Percentiles rank a stretch among this genome's conserved stretches.
These are phyloP conservation scores for Allium cepa DNA, from an alignment of 106 monocot species.

Conservation along the genomic window DNA sequence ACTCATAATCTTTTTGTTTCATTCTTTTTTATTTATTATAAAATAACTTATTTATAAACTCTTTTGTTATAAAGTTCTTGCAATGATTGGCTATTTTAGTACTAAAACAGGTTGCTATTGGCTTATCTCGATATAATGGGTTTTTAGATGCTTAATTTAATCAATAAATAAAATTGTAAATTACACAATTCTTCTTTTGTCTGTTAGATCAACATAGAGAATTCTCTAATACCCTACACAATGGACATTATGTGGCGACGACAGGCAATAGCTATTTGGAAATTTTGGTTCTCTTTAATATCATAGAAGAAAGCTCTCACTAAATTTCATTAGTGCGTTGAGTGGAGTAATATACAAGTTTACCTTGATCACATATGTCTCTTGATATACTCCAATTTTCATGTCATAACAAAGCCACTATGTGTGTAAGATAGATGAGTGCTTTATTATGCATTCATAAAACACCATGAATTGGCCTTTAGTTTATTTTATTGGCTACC, in stretches of 20 bases:
- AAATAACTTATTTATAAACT: not conserved
- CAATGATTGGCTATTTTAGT: not conserved
- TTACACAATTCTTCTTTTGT: not conserved
- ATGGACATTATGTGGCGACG: conserved; percentile 70
- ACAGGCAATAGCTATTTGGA: conserved; percentile 82
- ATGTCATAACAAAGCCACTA: no score
- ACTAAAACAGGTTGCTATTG: not conserved
- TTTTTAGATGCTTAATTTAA: not conserved
- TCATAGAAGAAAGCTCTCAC: conserved; percentile 96
- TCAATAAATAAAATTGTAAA: not conserved
- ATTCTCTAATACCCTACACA: conserved; percentile 89
- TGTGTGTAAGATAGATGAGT: no score
- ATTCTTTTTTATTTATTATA: not conserved
- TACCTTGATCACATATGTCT: not conserved
- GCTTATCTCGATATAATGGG: not conserved
- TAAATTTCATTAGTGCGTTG: conserved; percentile 88
- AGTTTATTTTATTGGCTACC: no score
- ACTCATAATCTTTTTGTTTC: not conserved
- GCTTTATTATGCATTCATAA: no score
- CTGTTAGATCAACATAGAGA: conserved; percentile 72
- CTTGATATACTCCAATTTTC: not conserved
- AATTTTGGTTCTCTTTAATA: conserved; percentile 95
- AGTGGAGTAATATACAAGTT: conserved; percentile 99
- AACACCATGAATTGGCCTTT: no score
- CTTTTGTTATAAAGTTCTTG: not conserved